Evolutionary conservation across 768 basidiomycete genomes (phyloP).

Genomic region (Cyclocybe aegerita): DNA sequence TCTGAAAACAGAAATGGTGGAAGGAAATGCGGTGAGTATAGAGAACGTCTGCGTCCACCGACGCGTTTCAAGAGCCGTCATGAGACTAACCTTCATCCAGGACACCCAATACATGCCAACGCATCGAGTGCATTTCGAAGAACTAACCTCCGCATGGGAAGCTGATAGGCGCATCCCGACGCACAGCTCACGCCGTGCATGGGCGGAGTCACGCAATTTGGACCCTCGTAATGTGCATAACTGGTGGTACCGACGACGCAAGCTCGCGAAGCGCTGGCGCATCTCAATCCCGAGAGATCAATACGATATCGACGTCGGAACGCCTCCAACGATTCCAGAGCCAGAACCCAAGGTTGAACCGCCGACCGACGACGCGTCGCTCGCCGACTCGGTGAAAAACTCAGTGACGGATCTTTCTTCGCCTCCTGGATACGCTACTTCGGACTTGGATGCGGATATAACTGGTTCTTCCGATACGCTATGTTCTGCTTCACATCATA

Average conservation of each 20-base stretch:
- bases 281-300: constrained; percentile 28
- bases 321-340: constrained; percentile 24
- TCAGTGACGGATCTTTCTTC: background rate
- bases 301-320: constrained; percentile 37
- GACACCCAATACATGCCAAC: constrained; percentile 7
- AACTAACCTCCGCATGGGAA: constrained; percentile 36
- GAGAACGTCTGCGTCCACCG: no score
- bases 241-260: constrained; percentile 39
- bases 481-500: background rate
- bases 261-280: constrained; percentile 23
- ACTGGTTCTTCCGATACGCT: background rate
- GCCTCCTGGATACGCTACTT: background rate
- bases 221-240: constrained; percentile 30
- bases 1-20: no score
- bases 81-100: no score
- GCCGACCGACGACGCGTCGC: background rate
- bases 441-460: background rate
- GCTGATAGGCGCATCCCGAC: constrained; percentile 35
- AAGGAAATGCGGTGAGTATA: no score
- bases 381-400: background rate
- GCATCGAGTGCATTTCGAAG: constrained; percentile 27
- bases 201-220: constrained; percentile 38
- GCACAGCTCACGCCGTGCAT: constrained; percentile 33
- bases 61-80: no score
- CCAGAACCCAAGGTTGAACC: constrained; percentile 4